Evolutionary conservation across 2,329 filamentous ascomycete species (phyloP), one percentile per base, ranked within the genome.

Genomic region (Stemphylium vesicarium): DNA sequence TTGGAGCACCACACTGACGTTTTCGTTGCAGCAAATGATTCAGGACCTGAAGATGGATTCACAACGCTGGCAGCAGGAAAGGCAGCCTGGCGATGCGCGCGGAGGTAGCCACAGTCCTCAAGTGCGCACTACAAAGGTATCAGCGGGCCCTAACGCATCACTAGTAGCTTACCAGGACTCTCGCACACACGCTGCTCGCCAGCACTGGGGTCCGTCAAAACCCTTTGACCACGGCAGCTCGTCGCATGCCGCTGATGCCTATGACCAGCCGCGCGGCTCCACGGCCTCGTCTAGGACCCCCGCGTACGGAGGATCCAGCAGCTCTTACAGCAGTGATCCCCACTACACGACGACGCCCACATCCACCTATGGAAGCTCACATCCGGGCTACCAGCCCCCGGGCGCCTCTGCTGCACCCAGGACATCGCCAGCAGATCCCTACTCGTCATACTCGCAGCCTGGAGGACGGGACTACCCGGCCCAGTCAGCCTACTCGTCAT

Each of bases 1-100:
- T 4, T 33, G n/a, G 35, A 18, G 22, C 44, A 49, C 32, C 32
- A 45, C 31, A 59, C 69, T 71, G 59, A 71, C 69, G 22, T n/a
- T 1, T 50, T 38, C 31, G 12, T 12, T 4, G 44, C 39, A 75
- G 80, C 77, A 79, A 67, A 82, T 82, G 80, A 79, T 81, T 56
- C 72, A 76, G 64, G 80, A 82, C 63, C 65, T 82, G 66, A 78
- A 77, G 62, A 64, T 75, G 69, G 79, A 81, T 56, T 81, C 80
- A 43, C 74, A 74, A 56, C 75, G 78, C 58, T 82, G 79, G 79
- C 70, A 68, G 47, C 61, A 70, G 39, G 70, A 74, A 47, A 66
- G 66, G 35, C 68, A 67, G 57, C 69, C 70, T 56, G 65, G 59
- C 58, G 66, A 75, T 46, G 60, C 65, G 70, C 72, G 78, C 77